Evolutionary conservation across 23 red algal genomes (phyloP), one percentile per base, ranked within the genome.

Genomic region (Agarophyton chilense): DNA sequence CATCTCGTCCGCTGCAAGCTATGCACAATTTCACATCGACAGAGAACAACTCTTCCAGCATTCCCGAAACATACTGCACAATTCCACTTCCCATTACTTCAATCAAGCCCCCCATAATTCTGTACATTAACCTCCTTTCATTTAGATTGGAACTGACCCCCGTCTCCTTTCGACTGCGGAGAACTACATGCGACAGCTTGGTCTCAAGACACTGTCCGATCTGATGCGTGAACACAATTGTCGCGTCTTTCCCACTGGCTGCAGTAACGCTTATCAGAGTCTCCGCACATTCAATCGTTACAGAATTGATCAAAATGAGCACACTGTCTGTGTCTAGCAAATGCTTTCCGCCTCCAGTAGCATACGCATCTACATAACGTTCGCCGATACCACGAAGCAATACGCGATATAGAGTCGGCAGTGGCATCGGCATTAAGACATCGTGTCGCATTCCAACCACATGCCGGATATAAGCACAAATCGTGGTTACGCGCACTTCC

Each of bases 211-310:
- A 40, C 16, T 44, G 34, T 42, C 65, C 65, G 17, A 72, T 72
- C 10, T 40, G 39, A 40, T 72, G 65, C 5, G 65, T 43, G 39
- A 72, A 72, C 5, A 72, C 36, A 43, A 72, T 25, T 1, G 34
- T 72, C 42, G 65, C 65, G 29, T 72, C 65, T 72, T 72, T 72
- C 5, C 65, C 65, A 72, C 65, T 32, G 14, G 65, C 65, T 72
- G 40, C 36, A 4, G 39, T 43, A 4, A 72, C 65, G 35, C 14
- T 4, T 43, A 72, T 34, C 16, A 72, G 65, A 17, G 65, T 72
- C 65, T 43, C 39, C 24, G 65, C 65, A 18, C 65, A 72, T n/a
- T 72, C 35, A n/a, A 4, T 16, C 34, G 17, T n/a, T 34, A 72
- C 35, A 1, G 36, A 42, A 28, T 72, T 72, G 34, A 44, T 44